These are phyloP conservation scores for Vitis rupestris DNA, from an alignment of 164 flowering plant genomes.

Conservation along the genomic window DNA sequence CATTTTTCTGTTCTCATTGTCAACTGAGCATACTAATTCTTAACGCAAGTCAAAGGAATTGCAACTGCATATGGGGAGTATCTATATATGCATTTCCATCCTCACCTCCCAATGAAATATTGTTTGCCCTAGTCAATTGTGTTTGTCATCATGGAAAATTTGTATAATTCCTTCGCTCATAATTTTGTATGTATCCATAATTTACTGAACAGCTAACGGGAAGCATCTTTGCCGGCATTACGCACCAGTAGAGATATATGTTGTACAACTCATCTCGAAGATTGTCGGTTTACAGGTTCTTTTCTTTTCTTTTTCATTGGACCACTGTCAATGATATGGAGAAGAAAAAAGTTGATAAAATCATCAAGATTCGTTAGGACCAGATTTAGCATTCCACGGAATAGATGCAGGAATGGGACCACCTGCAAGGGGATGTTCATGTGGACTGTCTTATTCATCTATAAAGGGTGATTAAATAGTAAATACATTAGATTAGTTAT, in stretches of 20 bases:
- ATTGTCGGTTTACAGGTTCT: neutral
- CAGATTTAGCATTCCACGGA: no score
- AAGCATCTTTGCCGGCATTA: conserved; percentile 6
- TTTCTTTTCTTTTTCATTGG: no score
- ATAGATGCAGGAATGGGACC: no score
- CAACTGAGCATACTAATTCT: conserved; percentile 13
- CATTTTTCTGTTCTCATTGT: conserved; percentile 15
- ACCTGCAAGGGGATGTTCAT: no score
- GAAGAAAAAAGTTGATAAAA: no score
- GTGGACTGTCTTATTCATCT: no score
- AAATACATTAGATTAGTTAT: no score
- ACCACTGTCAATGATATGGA: neutral
- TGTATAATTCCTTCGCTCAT: conserved; percentile 12
- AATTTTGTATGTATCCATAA: conserved; percentile 16
- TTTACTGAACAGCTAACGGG: conserved; percentile 14
- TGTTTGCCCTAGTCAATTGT: conserved; percentile 6
- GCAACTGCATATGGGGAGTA: neutral
- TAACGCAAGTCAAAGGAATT: conserved; percentile 8
- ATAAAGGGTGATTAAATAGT: no score
- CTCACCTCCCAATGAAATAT: neutral
- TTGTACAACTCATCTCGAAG: neutral
- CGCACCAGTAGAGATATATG: neutral
- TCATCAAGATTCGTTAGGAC: no score
- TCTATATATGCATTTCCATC: neutral
- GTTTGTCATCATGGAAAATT: neutral